Evolutionary conservation across 2,329 filamentous ascomycete species (phyloP), one percentile per base, ranked within the genome.

Genomic region (Aspergillus tubingensis): DNA sequence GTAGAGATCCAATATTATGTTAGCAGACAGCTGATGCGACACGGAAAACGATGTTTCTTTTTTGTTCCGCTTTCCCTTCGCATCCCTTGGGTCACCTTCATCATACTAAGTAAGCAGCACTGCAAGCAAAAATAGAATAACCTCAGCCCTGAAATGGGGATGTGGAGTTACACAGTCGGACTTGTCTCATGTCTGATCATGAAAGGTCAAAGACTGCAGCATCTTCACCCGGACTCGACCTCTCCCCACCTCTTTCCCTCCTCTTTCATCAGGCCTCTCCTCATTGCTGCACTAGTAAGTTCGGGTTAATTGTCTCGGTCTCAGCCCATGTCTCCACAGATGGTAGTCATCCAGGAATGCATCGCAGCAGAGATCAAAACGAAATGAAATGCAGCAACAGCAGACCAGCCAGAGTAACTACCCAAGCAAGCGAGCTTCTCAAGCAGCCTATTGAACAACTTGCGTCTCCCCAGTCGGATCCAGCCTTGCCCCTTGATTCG

Each of bases 401-500:
- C 39, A 43, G n/a, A 36, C 11, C 10, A 36, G 32, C 32, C 32
- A 36, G 41, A 44, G 23, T 44, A 27, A 27, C 7, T 8, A 23
- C 41, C 41, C 41, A 13, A 21, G 41, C 41, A 23, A 7, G 17
- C 13, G 19, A 44, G 41, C 41, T 36, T 23, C 41, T 15, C 19
- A 23, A 44, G 41, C 19, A 44, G 41, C 41, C 41, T 44, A 44
- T 44, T 19, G 41, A 19, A 23, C 41, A 44, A 44, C n/a, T 36
- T 44, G 32, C 19, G 8, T 53, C 5, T 41, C 21, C 19, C 30
- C 39, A 25, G 36, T 53, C 10, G 21, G 8, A 19, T 17, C 15
- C 38, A 25, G 30, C 27, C 41, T 54, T 54, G 56, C 58, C 50
- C 52, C 57, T 56, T 58, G 54, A 48, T 55, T 54, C 47, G 13